These are phyloP conservation scores for Coemansia sp. DNA, from an alignment of 192 early-diverging fungal species.

Conservation along the genomic window DNA sequence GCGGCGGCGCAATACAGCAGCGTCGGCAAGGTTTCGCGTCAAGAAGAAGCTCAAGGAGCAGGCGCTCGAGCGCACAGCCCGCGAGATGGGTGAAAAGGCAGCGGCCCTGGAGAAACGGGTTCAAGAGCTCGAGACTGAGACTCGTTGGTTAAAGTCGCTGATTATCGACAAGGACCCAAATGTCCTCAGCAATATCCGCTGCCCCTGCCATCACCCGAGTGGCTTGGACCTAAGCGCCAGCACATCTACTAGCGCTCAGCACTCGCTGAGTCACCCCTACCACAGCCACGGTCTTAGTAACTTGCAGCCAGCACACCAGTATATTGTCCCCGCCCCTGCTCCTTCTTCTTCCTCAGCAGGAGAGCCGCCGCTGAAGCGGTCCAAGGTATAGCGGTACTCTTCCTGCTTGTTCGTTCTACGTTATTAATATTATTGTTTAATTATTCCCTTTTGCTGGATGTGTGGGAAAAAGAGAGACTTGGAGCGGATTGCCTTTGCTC, in stretches of 20 bases:
- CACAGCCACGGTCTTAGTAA: neutral
- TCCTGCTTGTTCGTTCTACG: neutral
- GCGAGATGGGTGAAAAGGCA: constrained; percentile 72
- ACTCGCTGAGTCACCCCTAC: neutral
- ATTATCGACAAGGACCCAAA: constrained; percentile 75
- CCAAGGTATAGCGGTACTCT: constrained; percentile 11
- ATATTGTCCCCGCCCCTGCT: constrained; percentile 26
- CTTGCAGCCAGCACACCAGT: constrained; percentile 23
- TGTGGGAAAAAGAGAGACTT: no score
- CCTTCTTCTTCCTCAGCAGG: neutral
- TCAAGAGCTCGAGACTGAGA: constrained; percentile 85
- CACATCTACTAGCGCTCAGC: neutral
- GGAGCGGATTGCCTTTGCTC: no score
- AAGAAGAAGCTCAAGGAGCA: constrained; percentile 95
- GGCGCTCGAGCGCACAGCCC: constrained; percentile 77
- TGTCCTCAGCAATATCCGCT: constrained; percentile 32
- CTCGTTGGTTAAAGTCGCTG: constrained; percentile 85
- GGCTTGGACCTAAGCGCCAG: constrained; percentile 27
- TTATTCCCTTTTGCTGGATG: neutral
- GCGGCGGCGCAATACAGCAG: constrained; percentile 90
- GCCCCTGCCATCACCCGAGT: constrained; percentile 55
- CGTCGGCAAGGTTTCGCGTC: constrained; percentile 90
- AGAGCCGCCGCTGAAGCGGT: constrained; percentile 21
- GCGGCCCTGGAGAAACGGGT: constrained; percentile 75
- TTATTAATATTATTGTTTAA: neutral